Evolutionary conservation across 2,329 filamentous ascomycete species (phyloP).

Genomic region (Cladosporium sp.): DNA sequence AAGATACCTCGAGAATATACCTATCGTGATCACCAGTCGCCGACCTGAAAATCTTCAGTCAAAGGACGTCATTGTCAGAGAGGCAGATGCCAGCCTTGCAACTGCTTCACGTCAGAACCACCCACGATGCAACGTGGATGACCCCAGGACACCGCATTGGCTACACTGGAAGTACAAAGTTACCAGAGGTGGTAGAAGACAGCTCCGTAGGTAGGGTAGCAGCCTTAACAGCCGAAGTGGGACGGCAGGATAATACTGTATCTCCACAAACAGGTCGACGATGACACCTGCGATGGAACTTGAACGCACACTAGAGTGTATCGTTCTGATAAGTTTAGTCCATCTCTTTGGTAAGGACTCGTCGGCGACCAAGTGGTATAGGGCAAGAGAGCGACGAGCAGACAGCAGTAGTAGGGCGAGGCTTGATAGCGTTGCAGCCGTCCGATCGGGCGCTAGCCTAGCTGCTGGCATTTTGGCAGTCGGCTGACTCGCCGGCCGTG

Average conservation of each 20-base stretch:
- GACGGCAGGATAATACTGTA: not conserved
- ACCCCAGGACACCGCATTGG: conserved; percentile 3
- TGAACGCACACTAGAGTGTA: not conserved
- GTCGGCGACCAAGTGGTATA: too few species aligned
- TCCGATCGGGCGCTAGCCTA: not conserved
- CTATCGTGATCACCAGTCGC: not conserved
- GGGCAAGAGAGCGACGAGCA: not conserved
- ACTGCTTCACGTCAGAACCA: not conserved
- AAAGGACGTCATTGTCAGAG: conserved; percentile 3
- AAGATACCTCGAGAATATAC: not conserved
- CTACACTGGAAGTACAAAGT: conserved; percentile 1
- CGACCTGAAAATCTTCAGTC: not conserved
- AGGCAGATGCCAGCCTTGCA: not conserved
- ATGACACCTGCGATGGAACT: conserved; percentile 4
- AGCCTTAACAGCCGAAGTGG: not conserved
- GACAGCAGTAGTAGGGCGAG: too few species aligned
- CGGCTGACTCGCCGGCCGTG: not conserved
- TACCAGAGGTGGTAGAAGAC: not conserved
- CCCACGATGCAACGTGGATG: conserved; percentile 11
- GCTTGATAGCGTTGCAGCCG: conserved; percentile 9
- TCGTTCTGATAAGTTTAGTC: too few species aligned
- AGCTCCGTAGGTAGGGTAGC: conserved; percentile 7
- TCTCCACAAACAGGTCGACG: not conserved
- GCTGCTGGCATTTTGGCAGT: not conserved
- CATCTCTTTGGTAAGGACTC: not conserved